These are phyloP conservation scores for Herpotrichia juniperi DNA, from an alignment of 2,329 filamentous ascomycete species.

Conservation along the genomic window DNA sequence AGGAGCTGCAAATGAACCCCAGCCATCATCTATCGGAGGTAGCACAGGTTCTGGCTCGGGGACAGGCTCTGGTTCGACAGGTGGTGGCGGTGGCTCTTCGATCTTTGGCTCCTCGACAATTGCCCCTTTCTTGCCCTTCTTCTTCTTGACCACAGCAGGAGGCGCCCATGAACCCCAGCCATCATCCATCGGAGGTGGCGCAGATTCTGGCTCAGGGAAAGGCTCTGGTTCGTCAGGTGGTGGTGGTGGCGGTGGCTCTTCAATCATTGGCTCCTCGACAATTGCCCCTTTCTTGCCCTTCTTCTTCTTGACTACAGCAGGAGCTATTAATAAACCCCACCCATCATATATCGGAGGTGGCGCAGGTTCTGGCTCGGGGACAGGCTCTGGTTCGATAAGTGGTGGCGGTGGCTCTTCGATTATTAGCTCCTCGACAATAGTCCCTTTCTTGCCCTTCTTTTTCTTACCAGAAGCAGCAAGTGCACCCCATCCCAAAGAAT, in stretches of 20 bases:
- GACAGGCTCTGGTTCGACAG: conserved; percentile 15
- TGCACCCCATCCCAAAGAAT: conserved; percentile 33
- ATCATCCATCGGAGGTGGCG: conserved; percentile 37
- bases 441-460: conserved; percentile 38
- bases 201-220: conserved; percentile 12
- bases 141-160: conserved; percentile 25
- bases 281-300: no score
- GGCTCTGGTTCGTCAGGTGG: conserved; percentile 16
- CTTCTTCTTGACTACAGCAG: no score
- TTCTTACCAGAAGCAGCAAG: conserved; percentile 22
- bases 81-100: conserved; percentile 25
- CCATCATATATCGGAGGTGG: conserved; percentile 12
- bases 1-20: conserved; percentile 18
- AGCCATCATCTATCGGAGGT: conserved; percentile 16
- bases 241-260: no score
- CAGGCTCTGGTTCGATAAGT: conserved; percentile 16
- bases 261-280: conserved; percentile 1
- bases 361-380: neutral
- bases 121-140: conserved; percentile 36
- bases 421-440: conserved; percentile 20
- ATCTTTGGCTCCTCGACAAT: conserved; percentile 21
- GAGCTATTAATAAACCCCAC: conserved; percentile 20
- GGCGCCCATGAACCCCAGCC: conserved; percentile 29
- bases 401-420: conserved; percentile 25
- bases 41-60: conserved; percentile 1